A percentile compares a stretch with the other conserved stretches of the same genome.
phyloP scores from a whole-genome alignment of 2,329 filamentous ascomycete genomes.

The Elsinoe ampelina region DNA sequence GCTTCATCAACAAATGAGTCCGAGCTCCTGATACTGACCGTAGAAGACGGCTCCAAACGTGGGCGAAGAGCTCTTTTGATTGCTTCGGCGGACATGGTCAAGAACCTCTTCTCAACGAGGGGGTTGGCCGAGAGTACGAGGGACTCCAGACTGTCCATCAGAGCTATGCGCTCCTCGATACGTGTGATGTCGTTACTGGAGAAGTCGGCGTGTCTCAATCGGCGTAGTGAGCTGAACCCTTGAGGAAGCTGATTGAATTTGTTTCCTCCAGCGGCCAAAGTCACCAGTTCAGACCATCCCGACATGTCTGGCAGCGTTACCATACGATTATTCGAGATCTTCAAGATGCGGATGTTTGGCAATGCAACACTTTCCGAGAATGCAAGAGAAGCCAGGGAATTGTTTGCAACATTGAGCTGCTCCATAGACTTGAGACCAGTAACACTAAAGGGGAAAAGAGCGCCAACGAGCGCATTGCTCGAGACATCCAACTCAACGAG shows the following conservation, averaged over 20 bases:
- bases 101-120: constrained; percentile 75
- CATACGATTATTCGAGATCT: constrained; percentile 73
- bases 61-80: constrained; percentile 64
- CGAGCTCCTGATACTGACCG: constrained; percentile 19
- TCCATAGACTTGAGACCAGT: constrained; percentile 50
- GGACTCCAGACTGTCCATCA: constrained; percentile 68
- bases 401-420: constrained; percentile 66
- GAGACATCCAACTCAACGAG: constrained; percentile 64
- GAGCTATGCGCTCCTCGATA: constrained; percentile 65
- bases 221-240: constrained; percentile 59
- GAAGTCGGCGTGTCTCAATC: constrained; percentile 69
- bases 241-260: constrained; percentile 64
- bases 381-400: constrained; percentile 53
- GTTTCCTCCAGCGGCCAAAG: constrained; percentile 73
- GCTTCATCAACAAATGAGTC: constrained; percentile 22
- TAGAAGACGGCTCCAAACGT: constrained; percentile 49
- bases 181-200: constrained; percentile 72
- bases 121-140: constrained; percentile 83
- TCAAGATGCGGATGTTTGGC: constrained; percentile 63
- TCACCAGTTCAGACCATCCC: constrained; percentile 64
- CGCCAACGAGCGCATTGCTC: constrained; percentile 69
- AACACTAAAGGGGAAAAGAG: constrained; percentile 57
- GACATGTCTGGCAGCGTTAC: constrained; percentile 61
- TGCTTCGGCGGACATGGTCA: constrained; percentile 69
- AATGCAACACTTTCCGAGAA: constrained; percentile 47